A percentile compares a stretch with the other conserved stretches of the same genome.
These are phyloP conservation scores for Bjerkandera adusta DNA, from an alignment of 1,284 basidiomycete species.

Conservation along the genomic window DNA sequence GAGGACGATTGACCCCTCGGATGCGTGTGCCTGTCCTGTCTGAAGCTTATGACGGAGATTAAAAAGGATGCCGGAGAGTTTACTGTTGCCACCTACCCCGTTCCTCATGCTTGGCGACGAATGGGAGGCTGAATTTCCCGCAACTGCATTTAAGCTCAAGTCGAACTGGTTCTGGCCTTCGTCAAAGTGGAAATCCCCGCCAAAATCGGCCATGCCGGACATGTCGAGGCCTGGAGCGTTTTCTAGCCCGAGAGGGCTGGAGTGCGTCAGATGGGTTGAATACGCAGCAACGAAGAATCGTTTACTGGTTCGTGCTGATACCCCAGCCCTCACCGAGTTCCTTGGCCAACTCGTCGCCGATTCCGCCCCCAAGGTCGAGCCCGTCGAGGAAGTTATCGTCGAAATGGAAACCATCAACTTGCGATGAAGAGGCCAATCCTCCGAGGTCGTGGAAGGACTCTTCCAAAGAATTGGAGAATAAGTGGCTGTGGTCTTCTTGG, in stretches of 20 bases:
- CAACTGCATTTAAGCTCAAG: too few species aligned
- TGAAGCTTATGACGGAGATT: too few species aligned
- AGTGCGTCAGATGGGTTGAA: too few species aligned
- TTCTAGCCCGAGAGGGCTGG: too few species aligned
- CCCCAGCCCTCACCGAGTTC: constrained; percentile 75
- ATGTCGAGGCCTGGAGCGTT: constrained; percentile 8
- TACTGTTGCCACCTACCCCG: too few species aligned
- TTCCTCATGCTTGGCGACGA: too few species aligned
- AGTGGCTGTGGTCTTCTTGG: constrained; percentile 63
- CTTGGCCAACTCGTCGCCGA: constrained; percentile 67
- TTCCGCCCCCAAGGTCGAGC: constrained; percentile 52
- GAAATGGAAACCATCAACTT: constrained; percentile 46
- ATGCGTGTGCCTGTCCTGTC: too few species aligned
- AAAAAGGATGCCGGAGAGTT: too few species aligned
- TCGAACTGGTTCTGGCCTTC: too few species aligned
- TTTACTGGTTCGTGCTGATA: constrained; percentile 2
- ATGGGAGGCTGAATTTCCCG: too few species aligned
- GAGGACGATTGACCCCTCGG: constrained; percentile 23
- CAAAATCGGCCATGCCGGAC: constrained; percentile 13
- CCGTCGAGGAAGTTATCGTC: constrained; percentile 58
- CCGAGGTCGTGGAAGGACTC: constrained; percentile 47
- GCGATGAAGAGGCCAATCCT: constrained; percentile 54
- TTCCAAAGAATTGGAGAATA: constrained; percentile 65
- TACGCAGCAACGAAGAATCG: neutral
- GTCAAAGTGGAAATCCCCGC: constrained; percentile 22